Evolutionary conservation across 805 yeast genomes (phyloP).

Genomic region (Debaryomyces castellii): DNA sequence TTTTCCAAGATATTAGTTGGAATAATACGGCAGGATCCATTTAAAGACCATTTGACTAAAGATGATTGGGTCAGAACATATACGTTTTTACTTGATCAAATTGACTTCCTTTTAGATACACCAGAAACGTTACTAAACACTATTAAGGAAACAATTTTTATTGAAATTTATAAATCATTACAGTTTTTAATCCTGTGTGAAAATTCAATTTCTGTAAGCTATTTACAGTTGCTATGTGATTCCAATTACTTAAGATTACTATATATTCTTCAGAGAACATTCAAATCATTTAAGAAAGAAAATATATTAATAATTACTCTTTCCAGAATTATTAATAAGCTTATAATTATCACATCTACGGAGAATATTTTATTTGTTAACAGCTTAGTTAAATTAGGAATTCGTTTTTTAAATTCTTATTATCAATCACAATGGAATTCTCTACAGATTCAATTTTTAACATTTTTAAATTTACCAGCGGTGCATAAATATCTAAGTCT

Average conservation of each 20-base stretch:
- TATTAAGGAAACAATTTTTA: slow-evolving; percentile 19
- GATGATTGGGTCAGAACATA: slow-evolving; percentile 26
- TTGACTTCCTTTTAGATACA: slow-evolving; percentile 11
- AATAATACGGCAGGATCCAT: slow-evolving; percentile 21
- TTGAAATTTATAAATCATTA: slow-evolving; percentile 18
- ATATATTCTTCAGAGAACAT: slow-evolving; percentile 14
- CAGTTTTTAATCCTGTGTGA: slow-evolving; percentile 23
- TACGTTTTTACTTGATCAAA: slow-evolving; percentile 21
- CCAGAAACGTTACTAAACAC: slow-evolving; percentile 1
- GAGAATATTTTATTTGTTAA: slow-evolving; percentile 37
- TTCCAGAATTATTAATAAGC: slow-evolving; percentile 46
- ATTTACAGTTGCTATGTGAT: slow-evolving; percentile 15
- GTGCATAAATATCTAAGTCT: slow-evolving; percentile 36
- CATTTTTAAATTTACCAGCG: slow-evolving; percentile 45
- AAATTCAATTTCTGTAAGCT: slow-evolving; percentile 13
- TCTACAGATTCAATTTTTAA: slow-evolving; percentile 41
- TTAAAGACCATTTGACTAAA: slow-evolving; percentile 30
- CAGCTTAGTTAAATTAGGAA: slow-evolving; percentile 37
- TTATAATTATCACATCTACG: slow-evolving; percentile 42
- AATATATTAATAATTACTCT: slow-evolving; percentile 18
- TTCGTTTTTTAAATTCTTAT: slow-evolving; percentile 32
- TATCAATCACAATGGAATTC: slow-evolving; percentile 41
- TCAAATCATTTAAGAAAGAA: slow-evolving; percentile 21
- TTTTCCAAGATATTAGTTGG: slow-evolving; percentile 19
- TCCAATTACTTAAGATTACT: slow-evolving; percentile 19